A percentile compares a stretch with the other conserved stretches of the same genome.
Evolutionary conservation across 163 green algal species (phyloP).

Genomic region (Scenedesmus sp.): DNA sequence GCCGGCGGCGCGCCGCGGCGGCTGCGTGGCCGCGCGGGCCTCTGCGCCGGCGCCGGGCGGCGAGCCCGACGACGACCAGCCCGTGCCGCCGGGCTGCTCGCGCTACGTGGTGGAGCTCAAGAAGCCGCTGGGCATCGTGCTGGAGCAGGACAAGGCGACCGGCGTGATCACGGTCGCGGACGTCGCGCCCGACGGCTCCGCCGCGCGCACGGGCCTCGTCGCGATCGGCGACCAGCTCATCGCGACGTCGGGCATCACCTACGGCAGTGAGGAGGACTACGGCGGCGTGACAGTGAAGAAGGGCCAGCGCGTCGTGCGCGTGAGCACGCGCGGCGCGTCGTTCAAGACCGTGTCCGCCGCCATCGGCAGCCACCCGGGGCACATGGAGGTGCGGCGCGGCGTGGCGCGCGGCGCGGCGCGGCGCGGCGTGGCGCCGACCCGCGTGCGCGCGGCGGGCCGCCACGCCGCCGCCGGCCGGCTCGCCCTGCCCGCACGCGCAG

Average conservation of each 20-base stretch:
- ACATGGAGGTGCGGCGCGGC: constrained; percentile 63
- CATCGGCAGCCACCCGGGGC: constrained; percentile 63
- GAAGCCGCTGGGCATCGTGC: constrained; percentile 53
- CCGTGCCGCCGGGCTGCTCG: constrained; percentile 40
- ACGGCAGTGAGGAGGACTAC: constrained; percentile 59
- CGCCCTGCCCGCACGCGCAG: too few relatives aligned
- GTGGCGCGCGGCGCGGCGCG: too few relatives aligned
- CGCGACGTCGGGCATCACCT: constrained; percentile 63
- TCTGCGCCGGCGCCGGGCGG: too few relatives aligned
- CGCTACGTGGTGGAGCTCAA: constrained; percentile 46
- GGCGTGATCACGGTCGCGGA: constrained; percentile 51
- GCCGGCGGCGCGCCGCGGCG: too few relatives aligned
- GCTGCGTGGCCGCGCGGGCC: too few relatives aligned
- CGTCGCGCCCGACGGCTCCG: constrained; percentile 43
- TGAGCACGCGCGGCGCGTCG: constrained; percentile 49
- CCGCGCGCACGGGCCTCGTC: constrained; percentile 42
- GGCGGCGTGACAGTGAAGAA: constrained; percentile 52
- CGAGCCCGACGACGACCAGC: constrained; percentile 7
- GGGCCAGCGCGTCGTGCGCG: constrained; percentile 59
- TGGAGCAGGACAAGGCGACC: constrained; percentile 50
- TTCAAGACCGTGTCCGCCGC: constrained; percentile 72
- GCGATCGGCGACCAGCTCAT: constrained; percentile 67
- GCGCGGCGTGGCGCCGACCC: too few relatives aligned
- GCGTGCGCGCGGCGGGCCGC: too few relatives aligned
- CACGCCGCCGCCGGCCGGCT: too few relatives aligned